phyloP scores from a whole-genome alignment of 2,329 filamentous ascomycete genomes.

The Didymella arachidicola region DNA sequence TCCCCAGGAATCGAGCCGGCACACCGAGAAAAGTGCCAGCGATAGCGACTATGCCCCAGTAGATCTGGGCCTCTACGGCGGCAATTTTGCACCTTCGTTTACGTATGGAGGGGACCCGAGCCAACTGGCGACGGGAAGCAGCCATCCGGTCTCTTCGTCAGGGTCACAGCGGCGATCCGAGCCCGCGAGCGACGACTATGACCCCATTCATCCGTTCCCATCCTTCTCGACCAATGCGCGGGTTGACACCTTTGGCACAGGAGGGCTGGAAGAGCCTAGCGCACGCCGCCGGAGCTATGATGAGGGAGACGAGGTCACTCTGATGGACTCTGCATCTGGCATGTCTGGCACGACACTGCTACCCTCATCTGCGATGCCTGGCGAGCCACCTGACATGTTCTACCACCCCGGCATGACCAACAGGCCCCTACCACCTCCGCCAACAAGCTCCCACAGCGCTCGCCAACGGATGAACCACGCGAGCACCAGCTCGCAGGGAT shows the following conservation, averaged over 20 bases:
- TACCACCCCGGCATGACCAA: constrained; percentile 83
- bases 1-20: constrained; percentile 36
- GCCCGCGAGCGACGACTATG: constrained; percentile 52
- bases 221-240: constrained; percentile 68
- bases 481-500: constrained; percentile 42
- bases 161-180: constrained; percentile 57
- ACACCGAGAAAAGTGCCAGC: constrained; percentile 48
- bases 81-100: constrained; percentile 70
- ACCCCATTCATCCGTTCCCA: constrained; percentile 65
- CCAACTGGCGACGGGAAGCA: constrained; percentile 50
- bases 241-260: constrained; percentile 89
- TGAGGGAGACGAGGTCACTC: constrained; percentile 79
- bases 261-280: constrained; percentile 80
- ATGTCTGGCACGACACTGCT: constrained; percentile 38
- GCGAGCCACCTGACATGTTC: constrained; percentile 86
- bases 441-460: constrained; percentile 61
- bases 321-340: constrained; percentile 49
- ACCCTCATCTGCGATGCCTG: constrained; percentile 47
- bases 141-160: constrained; percentile 53
- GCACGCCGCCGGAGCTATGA: constrained; percentile 83
- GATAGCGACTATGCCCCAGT: constrained; percentile 76
- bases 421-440: constrained; percentile 68
- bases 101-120: constrained; percentile 65
- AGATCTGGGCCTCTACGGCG: constrained; percentile 77
- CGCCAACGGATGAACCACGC: constrained; percentile 54